Conservation (phyloP, 2,329 filamentous ascomycete species). For the Fusarium dlaminii region DNA sequence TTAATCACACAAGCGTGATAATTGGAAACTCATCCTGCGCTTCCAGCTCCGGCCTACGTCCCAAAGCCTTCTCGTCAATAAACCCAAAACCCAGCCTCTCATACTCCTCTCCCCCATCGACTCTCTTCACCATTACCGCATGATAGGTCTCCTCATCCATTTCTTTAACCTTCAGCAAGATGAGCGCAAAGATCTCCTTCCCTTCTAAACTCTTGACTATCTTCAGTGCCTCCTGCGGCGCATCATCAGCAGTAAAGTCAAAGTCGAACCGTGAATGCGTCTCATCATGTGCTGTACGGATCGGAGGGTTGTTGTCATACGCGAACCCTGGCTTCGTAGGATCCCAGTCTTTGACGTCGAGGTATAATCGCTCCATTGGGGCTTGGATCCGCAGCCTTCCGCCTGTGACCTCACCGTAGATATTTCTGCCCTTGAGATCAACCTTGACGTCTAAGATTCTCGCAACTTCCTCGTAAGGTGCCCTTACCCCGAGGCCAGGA, state of each 20-base stretch:
- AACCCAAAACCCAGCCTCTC: not conserved
- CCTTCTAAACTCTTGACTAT: not conserved
- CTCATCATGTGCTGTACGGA: not conserved
- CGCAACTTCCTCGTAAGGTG: not conserved
- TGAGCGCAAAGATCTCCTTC: not conserved
- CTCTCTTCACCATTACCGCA: not conserved
- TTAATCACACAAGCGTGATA: not conserved
- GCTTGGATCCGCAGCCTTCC: not conserved
- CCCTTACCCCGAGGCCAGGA: rapidly evolving
- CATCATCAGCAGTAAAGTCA: not conserved
- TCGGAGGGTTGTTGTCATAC: not conserved
- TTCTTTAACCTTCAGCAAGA: not conserved
- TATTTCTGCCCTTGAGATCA: not conserved
- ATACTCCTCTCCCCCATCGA: not conserved
- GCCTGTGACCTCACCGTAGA: not conserved
- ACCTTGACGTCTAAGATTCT: not conserved
- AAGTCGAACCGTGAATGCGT: not conserved
- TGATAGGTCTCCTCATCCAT: rapidly evolving
- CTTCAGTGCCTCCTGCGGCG: not conserved
- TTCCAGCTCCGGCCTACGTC: not conserved
- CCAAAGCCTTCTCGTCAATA: not conserved
- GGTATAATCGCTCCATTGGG: not conserved
- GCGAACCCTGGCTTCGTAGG: not conserved
- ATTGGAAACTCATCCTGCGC: not conserved
- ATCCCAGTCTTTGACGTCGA: not conserved